Evolutionary conservation across 805 yeast species (phyloP), one percentile per base, ranked within the genome.

Genomic region (Saccharomycopsis malanga): DNA sequence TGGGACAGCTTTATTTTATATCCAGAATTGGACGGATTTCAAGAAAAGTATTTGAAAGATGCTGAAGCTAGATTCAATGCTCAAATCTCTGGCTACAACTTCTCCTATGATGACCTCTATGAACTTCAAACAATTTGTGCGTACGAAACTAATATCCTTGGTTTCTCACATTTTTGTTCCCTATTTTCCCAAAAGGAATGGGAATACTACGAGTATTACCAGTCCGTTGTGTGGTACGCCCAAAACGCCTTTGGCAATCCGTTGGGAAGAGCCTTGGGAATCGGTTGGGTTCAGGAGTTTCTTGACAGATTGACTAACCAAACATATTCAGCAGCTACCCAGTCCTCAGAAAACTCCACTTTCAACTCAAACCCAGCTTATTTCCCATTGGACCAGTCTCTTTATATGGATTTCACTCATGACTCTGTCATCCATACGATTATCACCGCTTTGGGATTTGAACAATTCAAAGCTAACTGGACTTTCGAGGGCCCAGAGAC

Each of bases 321-420:
- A 36, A 68, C 77, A 4, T 65, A 79, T 52, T 64, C 70, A n/a
- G 67, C 73, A 49, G 65, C 80, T 53, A 62, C 68, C 50, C 71
- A 73, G 45, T 74, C 74, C 32, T 57, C 60, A 7, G 73, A 71
- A 50, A 81, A 76, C 55, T 62, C 68, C 10, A 71, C 75, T 4
- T 54, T 64, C 7, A 61, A 61, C 44, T 29, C 48, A 42, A 42
- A 45, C 47, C 53, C 56, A 12, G 57, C 42, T 18, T 56, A 60
- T 9, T 67, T 69, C 58, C 73, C 73, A 18, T 53, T 62, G 21
- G 71, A 67, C 50, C 75, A 61, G 58, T 72, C 74, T 46, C 67
- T 83, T 40, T 81, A 81, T 70, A 69, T 83, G 54, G 82, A 79
- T 54, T 81, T 85, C 67, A 71, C 86, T 14, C 95, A 87, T 58